Evolutionary conservation across 306 rosid species (phyloP), one percentile per base, ranked within the genome.

Genomic region (Myrica gale): DNA sequence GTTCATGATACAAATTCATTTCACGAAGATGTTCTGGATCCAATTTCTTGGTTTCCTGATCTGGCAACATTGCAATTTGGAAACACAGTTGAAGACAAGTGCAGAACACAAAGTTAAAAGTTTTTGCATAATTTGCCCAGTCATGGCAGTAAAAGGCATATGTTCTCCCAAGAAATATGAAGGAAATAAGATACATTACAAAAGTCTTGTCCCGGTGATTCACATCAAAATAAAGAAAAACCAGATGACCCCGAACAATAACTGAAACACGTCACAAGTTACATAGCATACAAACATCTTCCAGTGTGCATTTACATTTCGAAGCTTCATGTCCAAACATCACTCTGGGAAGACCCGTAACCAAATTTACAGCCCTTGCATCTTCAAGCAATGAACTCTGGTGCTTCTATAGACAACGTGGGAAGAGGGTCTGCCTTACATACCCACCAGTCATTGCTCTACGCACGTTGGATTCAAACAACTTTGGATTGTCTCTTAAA

Each of bases 391-490:
- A 23, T 23, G 26, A 23, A 23, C 26, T 23, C 26, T 23, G 26
- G 26, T 23, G 26, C 26, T 23, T 23, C 26, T 23, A 23, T 23
- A 23, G 26, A 23, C 1, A 87, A 1, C 91, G 87, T 0, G 89
- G 71, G 74, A 88, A 88, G 70, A 52, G 79, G 47, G 84, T 81
- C 26, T 23, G 26, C 26, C 26, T 1, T 23, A 23, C 26, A 23
- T 23, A 23, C 26, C 26, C 26, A 23, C 23, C 91, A 52, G 88
- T 74, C 84, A 88, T 85, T 11, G 91, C 91, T 70, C 87, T 81
- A 73, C 89, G 77, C 78, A 88, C 91, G 26, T 88, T 85, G 15
- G 87, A 76, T 76, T 83, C 86, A 44, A 88, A 88, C 81, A 81
- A 11, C 84, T 88, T 83, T 0, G 89, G 88, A 74, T 81, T 83